Conservation (phyloP, 257 asterid genomes). For the Phtheirospermum japonicum region DNA sequence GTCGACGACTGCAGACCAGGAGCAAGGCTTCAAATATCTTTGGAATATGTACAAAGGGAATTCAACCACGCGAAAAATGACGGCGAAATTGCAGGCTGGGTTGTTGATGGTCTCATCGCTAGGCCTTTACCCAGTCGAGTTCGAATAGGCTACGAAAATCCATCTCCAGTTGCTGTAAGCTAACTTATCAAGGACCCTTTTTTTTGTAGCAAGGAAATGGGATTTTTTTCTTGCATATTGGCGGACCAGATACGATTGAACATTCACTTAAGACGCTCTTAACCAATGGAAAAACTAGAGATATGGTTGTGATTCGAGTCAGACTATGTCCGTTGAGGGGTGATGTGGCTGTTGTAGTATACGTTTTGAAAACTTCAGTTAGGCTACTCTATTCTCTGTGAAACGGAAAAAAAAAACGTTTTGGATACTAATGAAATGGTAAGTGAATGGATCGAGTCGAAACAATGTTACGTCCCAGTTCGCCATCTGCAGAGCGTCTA, state of each 20-base stretch:
- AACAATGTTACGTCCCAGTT: no score
- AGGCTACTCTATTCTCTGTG: no score
- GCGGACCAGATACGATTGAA: neutral
- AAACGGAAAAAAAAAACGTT: no score
- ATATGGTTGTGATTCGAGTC: neutral
- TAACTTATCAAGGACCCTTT: conserved; percentile 22
- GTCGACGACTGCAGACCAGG: conserved; percentile 72
- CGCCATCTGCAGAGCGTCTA: no score
- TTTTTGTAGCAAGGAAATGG: conserved; percentile 23
- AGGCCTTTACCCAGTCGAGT: conserved; percentile 79
- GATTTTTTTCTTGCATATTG: no score
- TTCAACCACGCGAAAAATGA: conserved; percentile 71
- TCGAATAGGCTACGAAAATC: conserved; percentile 38
- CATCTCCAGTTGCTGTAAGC: conserved; percentile 34
- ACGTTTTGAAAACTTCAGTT: no score
- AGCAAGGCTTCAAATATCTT: conserved; percentile 75
- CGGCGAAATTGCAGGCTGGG: conserved; percentile 77
- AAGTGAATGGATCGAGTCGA: no score
- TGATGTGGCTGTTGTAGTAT: no score
- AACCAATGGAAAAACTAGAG: neutral
- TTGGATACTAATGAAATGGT: no score
- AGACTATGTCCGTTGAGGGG: neutral
- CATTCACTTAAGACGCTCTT: no score
- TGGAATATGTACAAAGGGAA: conserved; percentile 70
- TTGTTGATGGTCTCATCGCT: conserved; percentile 72